Evolutionary conservation across 352 stramenopile genomes (phyloP), one percentile per base, ranked within the genome.

Genomic region (Globisporangium iwayamae): DNA sequence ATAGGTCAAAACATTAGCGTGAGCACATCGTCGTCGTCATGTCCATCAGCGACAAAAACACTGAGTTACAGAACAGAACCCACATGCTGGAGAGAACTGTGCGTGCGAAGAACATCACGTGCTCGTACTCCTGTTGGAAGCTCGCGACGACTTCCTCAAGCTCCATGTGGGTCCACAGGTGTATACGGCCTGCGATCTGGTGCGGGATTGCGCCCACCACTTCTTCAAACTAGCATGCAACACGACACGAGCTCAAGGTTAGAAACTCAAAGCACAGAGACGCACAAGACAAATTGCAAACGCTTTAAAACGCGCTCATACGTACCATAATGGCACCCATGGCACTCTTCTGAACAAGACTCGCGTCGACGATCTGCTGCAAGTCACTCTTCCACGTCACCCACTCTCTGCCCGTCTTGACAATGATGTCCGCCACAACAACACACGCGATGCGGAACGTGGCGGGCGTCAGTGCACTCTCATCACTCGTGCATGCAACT

Each of bases 361-460:
- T 69, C 1, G 74, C 76, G 51, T 85, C 68, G 38, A 86, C 67
- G 16, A 88, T 71, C 25, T 68, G 68, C 60, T 82, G 75, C 36
- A 86, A 34, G 54, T 86, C 73, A 56, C 48, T 56, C 54, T 84
- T 85, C 79, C 79, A 88, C 25, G 62, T 67, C 8, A 38, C 53
- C 77, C 77, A 86, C 38, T 68, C 66, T 30, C 51, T 73, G 61
- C 58, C 65, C 9, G 71, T 85, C 59, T 85, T 80, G 32, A 83
- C 75, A 16, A 85, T 53, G 55, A 88, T 75, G 63, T 79, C 69
- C 10, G 69, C 76, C 22, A 88, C 41, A 13, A 77, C 73, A 0
- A 79, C 69, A n/a, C 79, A 88, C 13, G 77, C 71, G 28, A 88
- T 68, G 22, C 77, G 75, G 46, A 79, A 78, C 18, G 61, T 39